Evolutionary conservation across 2,329 filamentous ascomycete genomes (phyloP).

Genomic region (Helotiales sp.): DNA sequence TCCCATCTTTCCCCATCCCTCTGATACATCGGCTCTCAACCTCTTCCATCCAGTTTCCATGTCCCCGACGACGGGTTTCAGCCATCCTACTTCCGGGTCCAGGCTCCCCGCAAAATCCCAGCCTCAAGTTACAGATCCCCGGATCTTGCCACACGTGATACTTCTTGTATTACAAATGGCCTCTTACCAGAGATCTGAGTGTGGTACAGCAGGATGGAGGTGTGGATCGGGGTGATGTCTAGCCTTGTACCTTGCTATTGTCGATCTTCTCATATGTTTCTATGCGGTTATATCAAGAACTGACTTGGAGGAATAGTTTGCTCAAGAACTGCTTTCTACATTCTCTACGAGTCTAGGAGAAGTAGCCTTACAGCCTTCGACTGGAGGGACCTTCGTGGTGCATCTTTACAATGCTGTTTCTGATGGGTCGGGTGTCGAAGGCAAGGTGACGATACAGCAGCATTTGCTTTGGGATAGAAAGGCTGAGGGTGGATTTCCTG

Average conservation of each 20-base stretch:
- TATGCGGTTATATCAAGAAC: not conserved
- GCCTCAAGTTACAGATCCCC: slow-evolving; percentile 3
- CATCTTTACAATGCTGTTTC: slow-evolving; percentile 50
- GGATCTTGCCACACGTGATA: slow-evolving; percentile 8
- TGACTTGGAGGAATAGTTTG: slow-evolving; percentile 60
- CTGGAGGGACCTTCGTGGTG: slow-evolving; percentile 81
- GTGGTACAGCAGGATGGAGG: not conserved
- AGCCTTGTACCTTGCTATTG: not conserved
- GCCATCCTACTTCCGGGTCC: not conserved
- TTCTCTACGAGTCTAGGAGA: slow-evolving; percentile 84
- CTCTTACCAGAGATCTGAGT: not conserved
- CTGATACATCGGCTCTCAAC: not conserved
- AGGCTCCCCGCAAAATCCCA: slow-evolving; percentile 6
- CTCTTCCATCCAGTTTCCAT: not conserved
- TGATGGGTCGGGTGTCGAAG: slow-evolving; percentile 8
- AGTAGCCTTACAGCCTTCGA: slow-evolving; percentile 81
- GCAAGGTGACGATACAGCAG: slow-evolving; percentile 38
- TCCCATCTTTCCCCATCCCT: slow-evolving; percentile 2
- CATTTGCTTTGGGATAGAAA: slow-evolving; percentile 86
- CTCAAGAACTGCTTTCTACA: slow-evolving; percentile 92
- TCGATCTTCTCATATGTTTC: not conserved
- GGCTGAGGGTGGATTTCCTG: slow-evolving; percentile 81
- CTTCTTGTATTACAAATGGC: not conserved
- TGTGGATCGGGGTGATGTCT: not conserved
- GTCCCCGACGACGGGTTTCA: not conserved